A percentile compares a stretch with the other conserved stretches of the same genome.
Conservation (phyloP, 345 rosid genomes). For the Populus ilicifolia region DNA sequence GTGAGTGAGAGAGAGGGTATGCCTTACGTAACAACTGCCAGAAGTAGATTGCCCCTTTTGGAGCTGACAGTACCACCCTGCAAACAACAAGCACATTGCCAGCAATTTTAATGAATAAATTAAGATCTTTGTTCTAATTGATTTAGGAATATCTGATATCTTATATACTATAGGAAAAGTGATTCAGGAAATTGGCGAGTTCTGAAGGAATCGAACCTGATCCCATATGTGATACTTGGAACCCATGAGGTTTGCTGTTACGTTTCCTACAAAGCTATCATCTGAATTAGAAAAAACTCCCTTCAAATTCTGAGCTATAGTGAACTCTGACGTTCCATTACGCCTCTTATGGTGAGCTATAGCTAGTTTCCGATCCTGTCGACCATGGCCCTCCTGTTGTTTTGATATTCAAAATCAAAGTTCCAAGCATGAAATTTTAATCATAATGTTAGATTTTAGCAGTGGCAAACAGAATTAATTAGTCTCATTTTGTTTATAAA, state of each 20-base stretch:
- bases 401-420: constrained; percentile 15
- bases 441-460: neutral
- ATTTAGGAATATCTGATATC: neutral
- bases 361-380: constrained; percentile 81
- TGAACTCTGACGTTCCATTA: constrained; percentile 63
- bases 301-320: constrained; percentile 62
- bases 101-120: neutral
- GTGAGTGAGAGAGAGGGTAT: constrained; percentile 1
- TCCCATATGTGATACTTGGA: constrained; percentile 83
- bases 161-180: neutral
- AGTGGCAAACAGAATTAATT: neutral
- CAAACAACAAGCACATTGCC: constrained; percentile 13
- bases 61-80: constrained; percentile 42
- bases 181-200: neutral
- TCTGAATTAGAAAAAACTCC: constrained; percentile 60
- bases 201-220: constrained; percentile 41
- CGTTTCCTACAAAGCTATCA: constrained; percentile 65
- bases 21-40: constrained; percentile 68
- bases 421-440: neutral
- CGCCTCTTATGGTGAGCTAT: constrained; percentile 64
- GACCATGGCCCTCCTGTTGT: constrained; percentile 84
- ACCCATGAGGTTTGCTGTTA: constrained; percentile 83
- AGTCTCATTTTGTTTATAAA: neutral
- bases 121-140: neutral
- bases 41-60: constrained; percentile 53